Conservation (phyloP, 179 eudicot genomes). For the Spergularia azorica region DNA sequence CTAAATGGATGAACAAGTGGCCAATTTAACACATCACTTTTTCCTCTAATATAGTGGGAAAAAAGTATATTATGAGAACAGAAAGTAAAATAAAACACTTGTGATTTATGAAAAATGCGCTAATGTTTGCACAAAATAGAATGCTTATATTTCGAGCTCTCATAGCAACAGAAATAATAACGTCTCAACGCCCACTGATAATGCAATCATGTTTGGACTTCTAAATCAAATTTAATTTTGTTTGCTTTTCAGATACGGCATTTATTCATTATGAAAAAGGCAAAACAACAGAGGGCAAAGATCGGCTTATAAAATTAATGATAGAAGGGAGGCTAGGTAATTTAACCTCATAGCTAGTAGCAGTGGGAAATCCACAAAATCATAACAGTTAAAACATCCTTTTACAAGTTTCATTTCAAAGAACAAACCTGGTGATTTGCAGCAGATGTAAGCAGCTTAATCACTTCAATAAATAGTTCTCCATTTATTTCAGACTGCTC, state of each 20-base stretch:
- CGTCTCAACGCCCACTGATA: neutral
- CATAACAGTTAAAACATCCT: no score
- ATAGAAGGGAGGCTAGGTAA: no score
- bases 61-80: no score
- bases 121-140: no score
- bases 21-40: neutral
- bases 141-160: no score
- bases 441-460: conserved; percentile 69
- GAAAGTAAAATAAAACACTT: no score
- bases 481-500: conserved; percentile 62
- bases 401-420: neutral
- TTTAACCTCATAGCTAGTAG: neutral
- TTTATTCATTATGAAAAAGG: neutral
- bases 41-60: conserved; percentile 4
- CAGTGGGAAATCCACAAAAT: neutral
- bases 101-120: no score
- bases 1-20: conserved; percentile 7
- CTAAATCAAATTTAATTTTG: no score
- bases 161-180: neutral
- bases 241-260: neutral
- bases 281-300: neutral
- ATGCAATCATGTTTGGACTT: no score
- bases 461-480: conserved; percentile 61
- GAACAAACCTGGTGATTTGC: conserved; percentile 77
- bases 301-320: neutral